Percentiles rank a stretch among this genome's conserved stretches.
Conservation (phyloP, 1,284 basidiomycete genomes). For the Pseudozyma flocculosa region DNA sequence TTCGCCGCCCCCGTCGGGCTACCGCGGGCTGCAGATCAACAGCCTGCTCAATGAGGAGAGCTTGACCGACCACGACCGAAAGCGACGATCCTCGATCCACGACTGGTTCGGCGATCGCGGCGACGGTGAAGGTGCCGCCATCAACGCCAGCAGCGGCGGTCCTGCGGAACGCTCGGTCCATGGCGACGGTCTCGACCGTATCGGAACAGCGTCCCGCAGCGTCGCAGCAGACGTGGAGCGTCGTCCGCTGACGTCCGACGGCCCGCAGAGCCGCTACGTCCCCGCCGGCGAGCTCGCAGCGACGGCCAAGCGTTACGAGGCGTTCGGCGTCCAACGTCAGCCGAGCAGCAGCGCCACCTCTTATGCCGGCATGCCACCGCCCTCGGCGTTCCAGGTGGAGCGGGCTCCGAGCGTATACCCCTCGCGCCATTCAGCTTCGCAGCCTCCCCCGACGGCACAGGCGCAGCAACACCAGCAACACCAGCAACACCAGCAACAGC, state of each 20-base stretch:
- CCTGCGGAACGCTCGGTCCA: no score
- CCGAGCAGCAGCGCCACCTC: not conserved
- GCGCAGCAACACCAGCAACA: slow-evolving; percentile 1
- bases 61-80: slow-evolving; percentile 2
- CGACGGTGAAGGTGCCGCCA: not conserved
- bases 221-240: slow-evolving; percentile 9
- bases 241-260: not conserved
- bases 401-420: not conserved
- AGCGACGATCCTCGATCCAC: slow-evolving; percentile 27
- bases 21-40: slow-evolving; percentile 45
- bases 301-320: not conserved
- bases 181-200: slow-evolving; percentile 15
- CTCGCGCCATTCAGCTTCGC: not conserved
- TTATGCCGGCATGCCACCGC: slow-evolving; percentile 8
- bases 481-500: not conserved
- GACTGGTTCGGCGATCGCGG: slow-evolving; percentile 34
- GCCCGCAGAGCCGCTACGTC: not conserved
- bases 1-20: slow-evolving; percentile 14
- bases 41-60: slow-evolving; percentile 41
- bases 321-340: not conserved
- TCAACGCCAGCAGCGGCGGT: no score
- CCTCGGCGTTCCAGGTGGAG: slow-evolving; percentile 4
- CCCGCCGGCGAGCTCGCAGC: slow-evolving; percentile 5
- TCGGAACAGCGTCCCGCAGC: slow-evolving; percentile 6
- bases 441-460: not conserved